These are phyloP conservation scores for Metarhizium album DNA, from an alignment of 2,329 filamentous ascomycete genomes.

Conservation along the genomic window DNA sequence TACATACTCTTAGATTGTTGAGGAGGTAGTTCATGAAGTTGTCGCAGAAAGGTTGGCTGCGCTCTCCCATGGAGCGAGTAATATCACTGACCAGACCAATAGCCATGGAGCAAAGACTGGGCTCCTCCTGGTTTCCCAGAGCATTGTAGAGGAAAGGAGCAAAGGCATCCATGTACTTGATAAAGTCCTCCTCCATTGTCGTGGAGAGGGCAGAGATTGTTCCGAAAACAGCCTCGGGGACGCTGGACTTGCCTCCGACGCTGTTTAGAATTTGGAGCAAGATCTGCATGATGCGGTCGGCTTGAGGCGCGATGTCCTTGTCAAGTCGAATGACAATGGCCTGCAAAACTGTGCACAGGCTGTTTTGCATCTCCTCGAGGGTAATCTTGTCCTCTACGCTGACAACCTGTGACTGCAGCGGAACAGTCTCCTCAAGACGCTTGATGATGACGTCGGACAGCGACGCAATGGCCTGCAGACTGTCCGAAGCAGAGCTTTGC, in stretches of 20 bases:
- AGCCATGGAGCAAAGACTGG: conserved; percentile 88
- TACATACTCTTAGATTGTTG: conserved; percentile 70
- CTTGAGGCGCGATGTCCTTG: conserved; percentile 79
- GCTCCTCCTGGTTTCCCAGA: conserved; percentile 90
- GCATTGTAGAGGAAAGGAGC: conserved; percentile 87
- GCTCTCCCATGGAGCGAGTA: conserved; percentile 78
- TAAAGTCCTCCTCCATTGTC: conserved; percentile 83
- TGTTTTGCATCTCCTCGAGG: conserved; percentile 96
- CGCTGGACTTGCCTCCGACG: conserved; percentile 76
- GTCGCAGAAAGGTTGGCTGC: conserved; percentile 91
- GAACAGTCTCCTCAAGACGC: conserved; percentile 80
- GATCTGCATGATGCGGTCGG: conserved; percentile 88
- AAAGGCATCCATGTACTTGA: conserved; percentile 97
- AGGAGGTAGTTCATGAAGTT: conserved; percentile 97
- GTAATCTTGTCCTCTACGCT: conserved; percentile 95
- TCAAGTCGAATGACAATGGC: conserved; percentile 87
- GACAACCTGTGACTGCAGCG: conserved; percentile 85
- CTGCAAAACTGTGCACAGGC: conserved; percentile 81
- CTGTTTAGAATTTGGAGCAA: conserved; percentile 71
- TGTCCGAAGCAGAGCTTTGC: conserved; percentile 79
- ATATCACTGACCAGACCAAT: conserved; percentile 97
- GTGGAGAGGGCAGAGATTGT: conserved; percentile 87
- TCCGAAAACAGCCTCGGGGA: conserved; percentile 88
- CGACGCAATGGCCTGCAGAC: conserved; percentile 65
- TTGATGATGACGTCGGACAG: conserved; percentile 84